Base-by-base conservation (phyloP, 371 early-diverging fungal genomes). In the Batrachochytrium dendrobatidis region DNA sequence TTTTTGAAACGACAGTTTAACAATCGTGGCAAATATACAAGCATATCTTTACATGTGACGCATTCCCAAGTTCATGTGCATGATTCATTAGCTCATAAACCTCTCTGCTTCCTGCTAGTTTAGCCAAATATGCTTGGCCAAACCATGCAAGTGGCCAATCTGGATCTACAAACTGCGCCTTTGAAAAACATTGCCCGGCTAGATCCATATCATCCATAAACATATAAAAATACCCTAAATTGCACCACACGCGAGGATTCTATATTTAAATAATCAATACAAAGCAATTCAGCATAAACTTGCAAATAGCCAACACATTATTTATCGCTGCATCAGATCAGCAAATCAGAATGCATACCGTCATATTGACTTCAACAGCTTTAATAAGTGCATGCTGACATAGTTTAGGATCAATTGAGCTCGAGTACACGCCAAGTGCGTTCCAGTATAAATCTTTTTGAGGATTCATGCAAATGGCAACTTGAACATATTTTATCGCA, bases 341-440 rank as follows among this genome's bases (percentile, higher is more conserved):
- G 32, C 34, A n/a, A 6, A 53, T 10, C 24, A 6, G 26, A 24
- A 6, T 28, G 53, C 29, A 15, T 17, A 15, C 8, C 10, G 30
- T 1, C 24, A 32, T 30, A 6, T 43, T 28, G 25, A 51, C 72
- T 53, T 87, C 87, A 55, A 88, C 78, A 1, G 94, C 85, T 63
- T 83, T 80, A 60, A 93, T 83, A 58, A 94, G 80, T 0, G 90
- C 86, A 64, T 94, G 89, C 63, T 94, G 96, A 50, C 87, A 83
- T 25, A 90, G 66, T 55, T 75, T 76, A 17, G 83, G 74, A 31
- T 86, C 60, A 8, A 63, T 53, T 10, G 65, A 55, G 39, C 83
- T 62, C 1, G 85, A 72, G 32, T 85, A 77, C 1, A 88, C 77
- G 26, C 92, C 94, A 48, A 91, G 75, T 0, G 85, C 74, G 52